Evolutionary conservation across 2,329 filamentous ascomycete species (phyloP).

Genomic region (Pseudopyrenochaeta lycopersici): DNA sequence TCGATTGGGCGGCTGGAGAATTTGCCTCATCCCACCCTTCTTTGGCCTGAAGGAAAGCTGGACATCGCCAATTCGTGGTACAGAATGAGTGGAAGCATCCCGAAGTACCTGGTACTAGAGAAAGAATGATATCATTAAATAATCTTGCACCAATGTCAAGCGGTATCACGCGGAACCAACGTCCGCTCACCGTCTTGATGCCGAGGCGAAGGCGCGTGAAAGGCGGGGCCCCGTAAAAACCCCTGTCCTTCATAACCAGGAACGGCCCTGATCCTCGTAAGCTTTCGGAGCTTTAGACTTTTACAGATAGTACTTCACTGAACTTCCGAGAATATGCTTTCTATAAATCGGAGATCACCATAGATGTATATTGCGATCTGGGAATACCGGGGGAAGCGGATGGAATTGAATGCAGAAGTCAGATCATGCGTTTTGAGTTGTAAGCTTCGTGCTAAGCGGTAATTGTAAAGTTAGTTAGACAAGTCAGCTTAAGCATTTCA

Average conservation of each 20-base stretch:
- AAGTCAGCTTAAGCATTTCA: not conserved
- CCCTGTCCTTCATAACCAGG: not conserved
- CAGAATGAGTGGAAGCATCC: too few species aligned
- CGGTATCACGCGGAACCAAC: too few species aligned
- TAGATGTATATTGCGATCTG: not conserved
- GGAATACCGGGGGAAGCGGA: not conserved
- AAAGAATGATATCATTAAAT: too few species aligned
- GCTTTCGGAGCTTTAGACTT: not conserved
- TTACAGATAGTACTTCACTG: not conserved
- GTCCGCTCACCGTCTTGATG: not conserved
- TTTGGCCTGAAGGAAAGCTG: too few species aligned
- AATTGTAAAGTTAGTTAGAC: not conserved
- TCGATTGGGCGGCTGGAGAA: too few species aligned
- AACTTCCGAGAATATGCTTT: not conserved
- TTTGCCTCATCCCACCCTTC: too few species aligned
- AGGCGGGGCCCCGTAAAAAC: constrained; percentile 15
- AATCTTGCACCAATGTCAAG: too few species aligned
- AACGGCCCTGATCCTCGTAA: not conserved
- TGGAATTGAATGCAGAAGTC: not conserved
- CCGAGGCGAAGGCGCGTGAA: constrained; percentile 14
- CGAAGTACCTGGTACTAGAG: too few species aligned
- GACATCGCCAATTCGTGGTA: too few species aligned
- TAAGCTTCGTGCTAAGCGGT: not conserved
- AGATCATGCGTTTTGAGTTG: not conserved
- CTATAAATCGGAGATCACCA: not conserved